Conservation (phyloP, 805 yeast genomes). For the Candida railenensis region DNA sequence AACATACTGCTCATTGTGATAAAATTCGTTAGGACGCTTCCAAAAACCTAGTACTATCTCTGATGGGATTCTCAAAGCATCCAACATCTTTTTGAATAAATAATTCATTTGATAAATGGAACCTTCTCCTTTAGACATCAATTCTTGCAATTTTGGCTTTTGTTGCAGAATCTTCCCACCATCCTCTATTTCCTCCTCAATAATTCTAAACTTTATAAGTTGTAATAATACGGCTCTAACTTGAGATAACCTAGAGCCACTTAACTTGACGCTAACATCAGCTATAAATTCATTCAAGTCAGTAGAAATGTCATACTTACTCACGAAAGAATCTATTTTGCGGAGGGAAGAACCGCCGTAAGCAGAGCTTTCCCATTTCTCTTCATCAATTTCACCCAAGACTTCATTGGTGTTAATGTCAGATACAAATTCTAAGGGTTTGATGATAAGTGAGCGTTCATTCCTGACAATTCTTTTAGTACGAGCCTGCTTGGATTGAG, state of each 20-base stretch:
- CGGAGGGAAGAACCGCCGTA: conserved; percentile 12
- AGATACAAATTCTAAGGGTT: conserved; percentile 42
- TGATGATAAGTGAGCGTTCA: conserved; percentile 37
- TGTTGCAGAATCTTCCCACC: conserved; percentile 30
- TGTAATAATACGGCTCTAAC: conserved; percentile 63
- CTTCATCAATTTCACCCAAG: conserved; percentile 14
- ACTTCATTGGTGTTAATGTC: conserved; percentile 43
- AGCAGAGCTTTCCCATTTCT: conserved; percentile 11
- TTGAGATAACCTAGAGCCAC: conserved; percentile 44
- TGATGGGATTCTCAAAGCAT: conserved; percentile 65
- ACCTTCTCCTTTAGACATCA: conserved; percentile 51
- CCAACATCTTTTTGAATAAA: conserved; percentile 71
- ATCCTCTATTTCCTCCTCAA: conserved; percentile 27
- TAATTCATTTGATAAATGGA: conserved; percentile 73
- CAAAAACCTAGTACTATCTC: conserved; percentile 81
- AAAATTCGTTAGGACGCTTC: conserved; percentile 69
- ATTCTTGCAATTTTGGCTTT: conserved; percentile 41
- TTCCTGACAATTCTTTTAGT: conserved; percentile 53
- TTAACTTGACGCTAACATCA: conserved; percentile 40
- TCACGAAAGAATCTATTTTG: conserved; percentile 33
- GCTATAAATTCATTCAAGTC: conserved; percentile 43
- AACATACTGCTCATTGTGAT: conserved; percentile 50
- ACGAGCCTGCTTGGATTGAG: conserved; percentile 68
- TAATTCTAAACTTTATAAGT: conserved; percentile 61
- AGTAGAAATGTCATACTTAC: conserved; percentile 21